Base-by-base conservation (phyloP, 2,329 filamentous ascomycete genomes). In the Magnaporthiopsis poae region DNA sequence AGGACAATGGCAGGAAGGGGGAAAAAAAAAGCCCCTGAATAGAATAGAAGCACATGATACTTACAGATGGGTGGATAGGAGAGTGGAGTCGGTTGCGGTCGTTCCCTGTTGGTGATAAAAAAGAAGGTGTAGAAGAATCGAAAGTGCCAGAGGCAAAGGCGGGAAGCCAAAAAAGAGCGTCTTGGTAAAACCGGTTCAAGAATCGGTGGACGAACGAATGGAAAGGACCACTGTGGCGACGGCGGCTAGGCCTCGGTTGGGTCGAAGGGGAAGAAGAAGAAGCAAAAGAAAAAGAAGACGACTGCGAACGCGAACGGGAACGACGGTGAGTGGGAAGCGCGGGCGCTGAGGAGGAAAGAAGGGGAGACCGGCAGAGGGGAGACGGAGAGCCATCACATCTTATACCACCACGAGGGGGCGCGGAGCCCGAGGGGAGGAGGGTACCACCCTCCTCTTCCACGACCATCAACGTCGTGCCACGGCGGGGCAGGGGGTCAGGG, bases 251-350 rank as follows among this genome's bases (percentile, higher is more conserved):
- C 31, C 60, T 74, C 71, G 68, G 70, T 68, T 56, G 74, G 67
- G 65, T 70, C 72, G 68, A 74, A 69, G n/a, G 8, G 5, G 35
- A 73, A 69, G 66, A 76, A 68, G 46, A 75, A 68, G 21, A 25
- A n/a, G 21, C 72, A 69, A 65, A 76, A 68, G 21, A 13, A 56
- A 5, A 56, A 11, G 46, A 25, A n/a, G n/a, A 7, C 18, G 46
- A 56, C n/a, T 7, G 46, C 21, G 46, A 56, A 56, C 46, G 46
- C 21, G 46, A 56, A 56, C 46, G 46, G 46, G 46, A 56, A 56
- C 46, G 46, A 56, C 46, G 46, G 70, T 73, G 69, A 69, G 71
- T 73, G 21, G 72, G 69, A 67, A 75, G 46, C 46, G 46, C 46
- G 46, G 46, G 46, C 46, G 46, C 46, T 56, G 46, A 56, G 46